phyloP scores from a whole-genome alignment of 23 red algal genomes.

The Gracilaria caudata region DNA sequence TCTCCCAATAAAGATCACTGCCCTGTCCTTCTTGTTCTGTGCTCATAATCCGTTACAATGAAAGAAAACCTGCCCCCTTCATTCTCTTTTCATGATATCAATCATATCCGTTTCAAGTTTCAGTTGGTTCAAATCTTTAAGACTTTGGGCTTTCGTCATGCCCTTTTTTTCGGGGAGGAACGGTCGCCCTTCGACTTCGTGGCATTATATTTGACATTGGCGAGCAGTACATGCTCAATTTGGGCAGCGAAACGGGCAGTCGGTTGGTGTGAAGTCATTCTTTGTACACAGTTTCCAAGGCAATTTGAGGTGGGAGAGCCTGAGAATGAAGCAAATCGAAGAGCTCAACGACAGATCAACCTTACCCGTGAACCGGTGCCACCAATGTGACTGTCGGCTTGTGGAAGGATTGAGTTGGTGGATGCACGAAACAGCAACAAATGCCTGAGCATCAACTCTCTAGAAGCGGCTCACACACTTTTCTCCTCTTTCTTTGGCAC shows the following conservation, averaged over 20 bases:
- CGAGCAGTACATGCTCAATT: conserved; percentile 18
- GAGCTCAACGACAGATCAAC: neutral
- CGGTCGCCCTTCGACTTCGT: conserved; percentile 4
- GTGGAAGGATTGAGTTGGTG: too few species aligned
- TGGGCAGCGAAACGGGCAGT: neutral
- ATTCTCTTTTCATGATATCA: neutral
- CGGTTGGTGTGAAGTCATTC: neutral
- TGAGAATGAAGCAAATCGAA: neutral
- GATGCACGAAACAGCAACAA: too few species aligned
- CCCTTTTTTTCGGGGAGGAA: conserved; percentile 3
- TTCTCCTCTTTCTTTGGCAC: too few species aligned
- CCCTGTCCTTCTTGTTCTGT: too few species aligned
- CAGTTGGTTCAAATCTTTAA: conserved; percentile 25
- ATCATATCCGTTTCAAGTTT: conserved; percentile 27
- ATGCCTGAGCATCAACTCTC: too few species aligned
- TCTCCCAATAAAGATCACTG: too few species aligned
- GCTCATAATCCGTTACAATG: too few species aligned
- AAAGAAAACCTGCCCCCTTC: conserved; percentile 14
- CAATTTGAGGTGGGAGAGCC: neutral
- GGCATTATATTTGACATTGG: conserved; percentile 19
- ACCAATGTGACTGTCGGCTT: conserved; percentile 5
- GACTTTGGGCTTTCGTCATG: conserved; percentile 15
- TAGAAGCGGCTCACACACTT: too few species aligned
- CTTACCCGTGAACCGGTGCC: conserved; percentile 19
- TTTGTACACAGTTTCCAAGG: conserved; percentile 42